Base-by-base conservation (phyloP, 306 rosid species). In the Cucurbita pepo region DNA sequence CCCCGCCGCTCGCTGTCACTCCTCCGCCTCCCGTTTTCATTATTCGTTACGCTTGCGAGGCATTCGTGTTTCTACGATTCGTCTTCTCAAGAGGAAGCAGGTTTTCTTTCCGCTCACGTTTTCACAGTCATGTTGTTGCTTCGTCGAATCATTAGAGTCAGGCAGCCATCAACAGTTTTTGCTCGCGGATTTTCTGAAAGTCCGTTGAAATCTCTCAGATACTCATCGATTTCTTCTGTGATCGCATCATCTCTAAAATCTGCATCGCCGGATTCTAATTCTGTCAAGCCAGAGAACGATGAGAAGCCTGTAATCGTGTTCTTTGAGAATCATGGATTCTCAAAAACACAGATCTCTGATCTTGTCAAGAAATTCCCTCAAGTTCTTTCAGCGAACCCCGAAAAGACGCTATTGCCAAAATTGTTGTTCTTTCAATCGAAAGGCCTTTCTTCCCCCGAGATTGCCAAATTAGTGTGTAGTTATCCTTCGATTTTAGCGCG, bases 371-470 rank as follows among this genome's bases (percentile, higher is more conserved):
- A 10, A 22, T 10, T 5, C 5, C 81, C 88, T 2, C 0, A 0
- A 3, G 4, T 82, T 37, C 82, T 85, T 69, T 14, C 36, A 7
- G 5, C 62, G 6, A 75, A 84, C 6, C 71, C 87, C 25, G 77
- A 82, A 30, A 73, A 67, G 5, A 77, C 66, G 74, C 82, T 84
- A 45, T 69, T 77, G 66, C 91, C 88, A 52, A 84, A 82, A 62
- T 67, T 82, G 55, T 66, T 74, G 50, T 84, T 79, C 66, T 64
- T 81, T 2, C 77, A 16, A 5, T 79, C 88, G 18, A 63, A 79
- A 40, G 88, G 87, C 19, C 8, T 77, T 70, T 81, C 84, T 36
- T 12, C 58, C 47, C 15, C 62, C 5, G 84, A 81, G 52, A 59
- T 81, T 56, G 78, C 67, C 2, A 69, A 44, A 57, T 14, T 79